These are phyloP conservation scores for Fusarium liriodendri DNA, from an alignment of 2,329 filamentous ascomycete species.

Conservation along the genomic window DNA sequence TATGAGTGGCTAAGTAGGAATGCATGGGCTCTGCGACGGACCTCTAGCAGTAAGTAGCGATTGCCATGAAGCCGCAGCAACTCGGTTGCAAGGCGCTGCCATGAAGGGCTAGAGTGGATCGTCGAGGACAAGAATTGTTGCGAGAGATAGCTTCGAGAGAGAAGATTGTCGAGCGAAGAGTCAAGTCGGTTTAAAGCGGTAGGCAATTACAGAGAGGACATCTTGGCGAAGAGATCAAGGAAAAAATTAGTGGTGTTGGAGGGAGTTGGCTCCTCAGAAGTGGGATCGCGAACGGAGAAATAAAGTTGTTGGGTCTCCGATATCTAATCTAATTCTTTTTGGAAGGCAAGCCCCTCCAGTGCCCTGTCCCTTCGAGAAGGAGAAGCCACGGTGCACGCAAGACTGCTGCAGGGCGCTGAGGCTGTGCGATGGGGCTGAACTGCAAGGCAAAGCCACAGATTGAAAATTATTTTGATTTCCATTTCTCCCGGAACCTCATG, in stretches of 20 bases:
- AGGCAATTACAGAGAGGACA: constrained; percentile 29
- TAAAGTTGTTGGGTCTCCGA: constrained; percentile 39
- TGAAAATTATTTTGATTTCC: constrained; percentile 25
- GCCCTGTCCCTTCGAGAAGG: constrained; percentile 22
- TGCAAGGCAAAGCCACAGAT: neutral
- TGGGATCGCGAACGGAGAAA: constrained; percentile 41
- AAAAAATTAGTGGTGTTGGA: constrained; percentile 25
- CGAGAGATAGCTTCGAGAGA: constrained; percentile 3
- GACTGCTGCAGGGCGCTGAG: neutral
- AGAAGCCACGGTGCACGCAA: constrained; percentile 10
- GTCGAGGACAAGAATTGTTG: constrained; percentile 19
- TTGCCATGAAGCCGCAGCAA: constrained; percentile 37
- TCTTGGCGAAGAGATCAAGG: constrained; percentile 23
- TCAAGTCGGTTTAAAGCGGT: neutral
- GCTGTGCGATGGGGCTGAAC: constrained; percentile 22
- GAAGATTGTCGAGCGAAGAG: neutral
- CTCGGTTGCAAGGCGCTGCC: constrained; percentile 39
- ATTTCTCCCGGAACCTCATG: constrained; percentile 21
- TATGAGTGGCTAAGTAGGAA: neutral
- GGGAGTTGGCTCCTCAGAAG: constrained; percentile 20
- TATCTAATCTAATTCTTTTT: constrained; percentile 43
- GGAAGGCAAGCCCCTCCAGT: constrained; percentile 37
- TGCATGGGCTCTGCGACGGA: constrained; percentile 10
- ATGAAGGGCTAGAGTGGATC: constrained; percentile 39
- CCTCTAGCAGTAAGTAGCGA: constrained; percentile 32